These are phyloP conservation scores for Exophiala sp. DNA, from an alignment of 2,329 filamentous ascomycete genomes.

Conservation along the genomic window DNA sequence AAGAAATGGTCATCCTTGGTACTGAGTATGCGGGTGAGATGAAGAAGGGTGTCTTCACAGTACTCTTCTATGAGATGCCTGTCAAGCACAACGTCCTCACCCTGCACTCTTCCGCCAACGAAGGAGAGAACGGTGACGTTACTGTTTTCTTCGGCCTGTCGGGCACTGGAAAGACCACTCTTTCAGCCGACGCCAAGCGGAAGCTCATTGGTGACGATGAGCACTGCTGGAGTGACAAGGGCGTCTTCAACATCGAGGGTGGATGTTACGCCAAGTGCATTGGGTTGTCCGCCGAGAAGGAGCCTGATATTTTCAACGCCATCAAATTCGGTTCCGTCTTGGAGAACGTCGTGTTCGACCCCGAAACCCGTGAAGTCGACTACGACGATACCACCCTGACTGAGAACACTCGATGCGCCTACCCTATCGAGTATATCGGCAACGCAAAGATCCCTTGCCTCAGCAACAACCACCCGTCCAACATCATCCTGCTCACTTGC, in stretches of 20 bases:
- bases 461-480: constrained; percentile 80
- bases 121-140: constrained; percentile 90
- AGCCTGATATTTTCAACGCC: constrained; percentile 94
- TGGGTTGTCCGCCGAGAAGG: constrained; percentile 95
- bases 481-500: constrained; percentile 98
- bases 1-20: constrained; percentile 99
- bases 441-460: constrained; percentile 99
- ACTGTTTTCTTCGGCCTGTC: constrained; percentile 99
- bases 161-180: constrained; percentile 96
- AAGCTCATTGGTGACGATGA: constrained; percentile 96
- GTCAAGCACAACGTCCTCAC: constrained; percentile 99
- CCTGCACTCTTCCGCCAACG: constrained; percentile 96
- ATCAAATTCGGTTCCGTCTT: constrained; percentile 96
- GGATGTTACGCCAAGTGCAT: constrained; percentile 99
- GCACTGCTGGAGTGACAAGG: constrained; percentile 97
- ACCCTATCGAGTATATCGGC: constrained; percentile 97
- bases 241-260: constrained; percentile 99
- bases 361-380: constrained; percentile 81
- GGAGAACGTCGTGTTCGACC: constrained; percentile 98
- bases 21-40: constrained; percentile 98
- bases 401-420: constrained; percentile 97
- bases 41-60: constrained; percentile 98
- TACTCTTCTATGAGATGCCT: constrained; percentile 99
- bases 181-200: constrained; percentile 95
- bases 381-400: constrained; percentile 94